Evolutionary conservation across 2,329 filamentous ascomycete species (phyloP), one percentile per base, ranked within the genome.

Genomic region (Sporothrix curviconia): DNA sequence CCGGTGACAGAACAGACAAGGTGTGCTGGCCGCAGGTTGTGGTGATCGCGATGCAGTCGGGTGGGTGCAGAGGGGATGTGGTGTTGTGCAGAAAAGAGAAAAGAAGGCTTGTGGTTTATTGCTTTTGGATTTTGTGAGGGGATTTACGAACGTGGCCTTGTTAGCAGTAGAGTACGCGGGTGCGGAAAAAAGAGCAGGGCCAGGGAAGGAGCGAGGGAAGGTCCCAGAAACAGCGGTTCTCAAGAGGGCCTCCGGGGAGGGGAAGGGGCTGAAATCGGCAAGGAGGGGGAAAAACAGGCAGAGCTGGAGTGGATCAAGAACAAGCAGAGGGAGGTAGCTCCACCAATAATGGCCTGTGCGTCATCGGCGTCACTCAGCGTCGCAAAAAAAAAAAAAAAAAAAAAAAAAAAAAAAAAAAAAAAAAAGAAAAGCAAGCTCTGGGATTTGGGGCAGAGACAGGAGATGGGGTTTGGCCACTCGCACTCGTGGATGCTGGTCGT

Each of bases 71-170:
- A 19, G 19, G 37, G n/a, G 3, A 19, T 22, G 11, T 50, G 46
- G 47, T 37, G 36, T 30, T n/a, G 37, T 37, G 19, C 32, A 34
- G 47, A 36, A n/a, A n/a, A n/a, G n/a, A n/a, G n/a, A n/a, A n/a
- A n/a, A n/a, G 32, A 37, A 37, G 11, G 32, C n/a, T n/a, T n/a
- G n/a, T n/a, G n/a, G n/a, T n/a, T n/a, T n/a, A n/a, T n/a, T n/a
- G n/a, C n/a, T n/a, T n/a, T 39, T 49, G 34, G 32, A 24, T 22
- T 46, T 17, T 22, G 52, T 7, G 40, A 55, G 52, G 51, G 51
- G 52, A 55, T 55, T 54, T 25, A 55, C 50, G 52, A 55, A 50
- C 52, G 52, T 55, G 52, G 52, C 52, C 52, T 55, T 55, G 52
- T 25, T 24, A n/a, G n/a, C n/a, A n/a, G n/a, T n/a, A n/a, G n/a